A percentile compares a stretch with the other conserved stretches of the same genome.
These are phyloP conservation scores for Syzygium malaccense DNA, from an alignment of 441 rosid genomes.

Conservation along the genomic window DNA sequence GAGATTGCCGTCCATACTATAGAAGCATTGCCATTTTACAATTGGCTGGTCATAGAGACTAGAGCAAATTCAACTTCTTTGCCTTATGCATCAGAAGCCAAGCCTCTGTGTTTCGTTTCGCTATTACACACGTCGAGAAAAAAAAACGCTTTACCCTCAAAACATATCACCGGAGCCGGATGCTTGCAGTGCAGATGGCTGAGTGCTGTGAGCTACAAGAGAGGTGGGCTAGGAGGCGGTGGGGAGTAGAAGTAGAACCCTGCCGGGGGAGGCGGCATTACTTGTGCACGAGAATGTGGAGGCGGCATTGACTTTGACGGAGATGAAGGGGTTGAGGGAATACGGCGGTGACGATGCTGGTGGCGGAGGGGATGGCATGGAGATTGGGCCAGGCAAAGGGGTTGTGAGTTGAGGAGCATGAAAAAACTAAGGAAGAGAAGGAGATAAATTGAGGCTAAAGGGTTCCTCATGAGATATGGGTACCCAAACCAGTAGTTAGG, in stretches of 20 bases:
- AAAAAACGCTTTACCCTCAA: not conserved
- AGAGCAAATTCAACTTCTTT: not conserved
- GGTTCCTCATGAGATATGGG: not conserved
- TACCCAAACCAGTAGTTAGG: not conserved
- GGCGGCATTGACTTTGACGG: not conserved
- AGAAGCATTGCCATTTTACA: not conserved
- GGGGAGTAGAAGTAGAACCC: not conserved
- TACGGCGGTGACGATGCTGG: not conserved
- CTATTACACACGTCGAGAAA: not conserved
- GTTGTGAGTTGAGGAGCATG: not conserved
- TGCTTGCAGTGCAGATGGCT: not conserved
- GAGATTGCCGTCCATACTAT: not conserved
- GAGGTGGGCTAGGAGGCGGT: not conserved
- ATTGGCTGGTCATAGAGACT: not conserved
- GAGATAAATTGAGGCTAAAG: not conserved
- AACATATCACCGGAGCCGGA: fast-evolving
- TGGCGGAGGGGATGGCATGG: not conserved
- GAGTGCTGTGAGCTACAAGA: not conserved
- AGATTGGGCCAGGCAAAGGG: not conserved
- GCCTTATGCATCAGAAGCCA: not conserved
- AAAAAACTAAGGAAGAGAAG: not conserved
- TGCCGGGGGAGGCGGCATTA: not conserved
- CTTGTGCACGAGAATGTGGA: not conserved
- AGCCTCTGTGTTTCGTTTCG: not conserved
- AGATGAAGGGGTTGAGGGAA: not conserved